Evolutionary conservation across 805 yeast species (phyloP), one percentile per base, ranked within the genome.

Genomic region (Pichia paraexigua): DNA sequence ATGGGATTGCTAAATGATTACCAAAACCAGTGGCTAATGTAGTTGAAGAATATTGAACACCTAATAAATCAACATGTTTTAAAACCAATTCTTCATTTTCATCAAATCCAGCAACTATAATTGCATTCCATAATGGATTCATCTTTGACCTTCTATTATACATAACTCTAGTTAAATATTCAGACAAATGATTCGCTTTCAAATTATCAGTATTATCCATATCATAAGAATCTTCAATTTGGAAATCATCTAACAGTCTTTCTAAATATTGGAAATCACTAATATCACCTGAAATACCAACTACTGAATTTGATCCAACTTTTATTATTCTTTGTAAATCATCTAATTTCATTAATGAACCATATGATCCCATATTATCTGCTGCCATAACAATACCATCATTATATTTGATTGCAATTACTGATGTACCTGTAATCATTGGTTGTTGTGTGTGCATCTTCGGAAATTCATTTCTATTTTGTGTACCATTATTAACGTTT

Each of bases 1-100:
- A 71, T 25, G 99, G 99, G 43, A 90, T 71, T 3, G 99, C 99
- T 68, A 94, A 76, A 68, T 94, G 91, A 12, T 95, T 85, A 53
- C 99, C 99, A 66, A 90, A 92, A 1, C 99, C 99, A 3, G 98
- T 91, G 45, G 97, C 97, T 52, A 94, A 72, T 2, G 95, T 76
- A 30, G 96, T 94, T 0, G 98, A 77, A 4, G 87, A 77, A 68
- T 87, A 94, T 2, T 96, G 79, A 27, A 90, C 96, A 47, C 99
- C 99, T 54, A 91, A 77, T 54, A 94, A 73, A 67, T 94, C 97
- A 45, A 90, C 95, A 64, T 87, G 91, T 58, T 84, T 82, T 63
- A 94, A 75, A 61, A 86, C 87, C 44, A 94, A 89, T 58, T 79
- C 75, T 45, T 72, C 76, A 52, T 82, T 82, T 56, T 78, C 81